These are phyloP conservation scores for Xylaria curta DNA, from an alignment of 495 filamentous ascomycete genomes.

Conservation along the genomic window DNA sequence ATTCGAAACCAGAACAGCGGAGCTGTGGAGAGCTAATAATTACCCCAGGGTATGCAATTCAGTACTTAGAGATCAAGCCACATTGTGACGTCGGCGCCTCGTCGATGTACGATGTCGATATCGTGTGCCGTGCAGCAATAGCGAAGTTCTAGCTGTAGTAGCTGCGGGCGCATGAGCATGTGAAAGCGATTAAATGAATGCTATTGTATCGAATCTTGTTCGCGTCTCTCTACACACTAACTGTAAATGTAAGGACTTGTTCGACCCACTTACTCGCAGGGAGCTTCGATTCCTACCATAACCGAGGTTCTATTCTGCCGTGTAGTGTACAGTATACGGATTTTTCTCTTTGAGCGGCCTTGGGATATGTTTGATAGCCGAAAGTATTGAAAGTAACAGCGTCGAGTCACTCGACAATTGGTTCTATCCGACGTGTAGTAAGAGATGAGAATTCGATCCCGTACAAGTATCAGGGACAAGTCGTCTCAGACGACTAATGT, in stretches of 20 bases:
- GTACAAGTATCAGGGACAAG: neutral
- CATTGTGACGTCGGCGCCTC: neutral
- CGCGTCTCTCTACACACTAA: neutral
- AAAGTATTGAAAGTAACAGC: neutral
- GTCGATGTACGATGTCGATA: neutral
- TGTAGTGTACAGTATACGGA: neutral
- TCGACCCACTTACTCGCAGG: constrained; percentile 11
- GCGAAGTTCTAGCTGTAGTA: neutral
- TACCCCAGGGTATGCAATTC: neutral
- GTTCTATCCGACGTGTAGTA: neutral
- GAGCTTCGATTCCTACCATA: neutral
- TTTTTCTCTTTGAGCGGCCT: neutral
- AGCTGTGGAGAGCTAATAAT: constrained; percentile 11
- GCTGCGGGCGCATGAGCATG: neutral
- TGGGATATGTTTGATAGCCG: constrained; percentile 3
- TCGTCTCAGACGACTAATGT: neutral
- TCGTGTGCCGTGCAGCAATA: neutral
- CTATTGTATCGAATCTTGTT: neutral
- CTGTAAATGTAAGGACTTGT: constrained; percentile 7
- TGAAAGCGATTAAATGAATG: neutral
- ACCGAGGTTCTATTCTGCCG: constrained; percentile 6
- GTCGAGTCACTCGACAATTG: neutral
- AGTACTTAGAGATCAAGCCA: constrained; percentile 1
- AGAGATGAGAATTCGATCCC: constrained; percentile 5
- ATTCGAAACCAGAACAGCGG: constrained; percentile 11